phyloP scores from a whole-genome alignment of 371 early-diverging fungal genomes.

The Lichtheimia ornata region DNA sequence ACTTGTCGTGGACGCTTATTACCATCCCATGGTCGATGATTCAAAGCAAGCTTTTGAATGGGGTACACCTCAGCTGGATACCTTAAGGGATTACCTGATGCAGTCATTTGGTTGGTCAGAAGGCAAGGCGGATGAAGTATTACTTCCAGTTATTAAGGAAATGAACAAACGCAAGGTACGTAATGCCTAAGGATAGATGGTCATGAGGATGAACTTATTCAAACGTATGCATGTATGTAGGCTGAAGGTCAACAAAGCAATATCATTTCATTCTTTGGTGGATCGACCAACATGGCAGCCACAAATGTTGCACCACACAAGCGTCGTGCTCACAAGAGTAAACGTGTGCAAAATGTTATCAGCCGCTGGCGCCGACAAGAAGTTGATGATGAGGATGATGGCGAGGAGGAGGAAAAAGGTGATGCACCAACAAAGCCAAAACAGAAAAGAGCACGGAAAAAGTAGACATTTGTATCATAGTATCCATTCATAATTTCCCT shows the following conservation, averaged over 20 bases:
- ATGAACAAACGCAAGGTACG: conserved; percentile 56
- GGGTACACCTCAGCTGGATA: conserved; percentile 85
- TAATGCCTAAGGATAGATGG: not conserved
- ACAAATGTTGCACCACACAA: conserved; percentile 16
- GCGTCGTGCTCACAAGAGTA: conserved; percentile 41
- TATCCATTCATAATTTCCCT: no score
- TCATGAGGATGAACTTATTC: not conserved
- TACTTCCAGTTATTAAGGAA: conserved; percentile 81
- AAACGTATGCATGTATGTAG: not conserved
- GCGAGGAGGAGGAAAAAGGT: not conserved
- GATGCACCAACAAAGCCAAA: no score
- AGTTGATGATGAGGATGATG: not conserved
- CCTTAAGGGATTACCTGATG: conserved; percentile 60
- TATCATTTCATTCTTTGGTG: conserved; percentile 48
- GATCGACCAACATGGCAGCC: conserved; percentile 14
- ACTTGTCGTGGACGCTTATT: conserved; percentile 78
- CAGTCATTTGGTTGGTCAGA: conserved; percentile 51
- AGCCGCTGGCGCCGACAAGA: conserved; percentile 26
- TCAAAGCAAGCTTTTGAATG: conserved; percentile 72
- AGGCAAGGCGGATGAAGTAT: conserved; percentile 54
- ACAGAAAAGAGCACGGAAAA: no score
- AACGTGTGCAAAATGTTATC: conserved; percentile 39
- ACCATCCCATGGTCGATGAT: conserved; percentile 77
- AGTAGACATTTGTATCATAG: no score
- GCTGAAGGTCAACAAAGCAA: conserved; percentile 40